phyloP scores from a whole-genome alignment of 805 yeast genomes.

The Sugiyamaella smithiae region DNA sequence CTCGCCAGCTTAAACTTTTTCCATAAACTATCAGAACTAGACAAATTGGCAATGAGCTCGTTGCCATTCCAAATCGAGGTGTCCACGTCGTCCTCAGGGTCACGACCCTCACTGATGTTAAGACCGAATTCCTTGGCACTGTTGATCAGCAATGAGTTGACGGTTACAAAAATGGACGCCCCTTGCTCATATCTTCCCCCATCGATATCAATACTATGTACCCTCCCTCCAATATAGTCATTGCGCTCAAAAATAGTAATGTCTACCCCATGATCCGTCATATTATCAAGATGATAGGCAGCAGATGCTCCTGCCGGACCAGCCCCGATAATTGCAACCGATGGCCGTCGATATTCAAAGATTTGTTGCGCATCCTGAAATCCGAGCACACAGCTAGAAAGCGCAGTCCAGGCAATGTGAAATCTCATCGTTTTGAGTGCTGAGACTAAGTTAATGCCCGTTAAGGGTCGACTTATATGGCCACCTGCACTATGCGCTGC shows the following conservation, averaged over 20 bases:
- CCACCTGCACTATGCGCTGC: no score
- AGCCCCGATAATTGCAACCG: conserved; percentile 47
- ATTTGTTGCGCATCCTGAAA: not conserved
- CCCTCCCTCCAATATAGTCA: conserved; percentile 46
- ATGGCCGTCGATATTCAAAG: not conserved
- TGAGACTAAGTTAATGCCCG: no score
- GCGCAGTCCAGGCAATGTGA: not conserved
- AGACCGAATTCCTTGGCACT: conserved; percentile 42
- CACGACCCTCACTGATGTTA: conserved; percentile 12
- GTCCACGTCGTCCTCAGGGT: not conserved
- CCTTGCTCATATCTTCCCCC: conserved; percentile 43
- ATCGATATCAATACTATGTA: conserved; percentile 38
- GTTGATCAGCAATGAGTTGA: conserved; percentile 38
- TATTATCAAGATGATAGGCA: conserved; percentile 45
- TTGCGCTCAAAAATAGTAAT: conserved; percentile 44
- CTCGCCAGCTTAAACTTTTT: conserved; percentile 10
- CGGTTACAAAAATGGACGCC: conserved; percentile 44
- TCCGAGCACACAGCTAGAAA: not conserved
- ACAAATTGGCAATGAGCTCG: conserved; percentile 12
- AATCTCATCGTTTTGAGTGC: not conserved
- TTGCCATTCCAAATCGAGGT: conserved; percentile 40
- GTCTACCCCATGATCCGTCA: conserved; percentile 33
- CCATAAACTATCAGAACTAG: conserved; percentile 13
- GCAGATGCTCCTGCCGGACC: conserved; percentile 52
- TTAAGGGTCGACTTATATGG: no score